Base-by-base conservation (phyloP, 371 early-diverging fungal genomes). In the Blakeslea trispora region DNA sequence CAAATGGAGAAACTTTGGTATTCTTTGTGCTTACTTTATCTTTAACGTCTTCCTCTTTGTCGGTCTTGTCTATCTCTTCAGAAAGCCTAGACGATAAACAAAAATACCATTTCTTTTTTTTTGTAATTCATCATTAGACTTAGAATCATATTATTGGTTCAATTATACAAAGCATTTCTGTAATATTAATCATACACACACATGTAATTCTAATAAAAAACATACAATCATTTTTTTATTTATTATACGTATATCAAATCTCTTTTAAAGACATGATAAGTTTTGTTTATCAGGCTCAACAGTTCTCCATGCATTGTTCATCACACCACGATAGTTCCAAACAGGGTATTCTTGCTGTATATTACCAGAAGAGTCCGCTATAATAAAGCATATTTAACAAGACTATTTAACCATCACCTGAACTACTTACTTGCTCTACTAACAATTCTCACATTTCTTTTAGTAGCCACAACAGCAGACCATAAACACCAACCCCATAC, bases 251-350 rank as follows among this genome's bases (percentile, higher is more conserved):
- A n/a, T 51, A 45, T 24, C 28, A 44, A 43, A 48, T 53, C 4
- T 44, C 49, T 14, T 50, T 53, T 19, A 50, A 28, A 41, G 42
- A 21, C 18, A 45, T 45, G 34, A 54, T 28, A 53, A 49, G 31
- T 58, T 55, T 22, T 45, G n/a, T 28, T 32, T 24, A 40, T 40
- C 48, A 31, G 66, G 45, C 3, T 71, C 72, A 8, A 67, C 59
- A 3, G 72, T 71, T 53, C 72, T 63, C 79, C 87, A 91, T 3
- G 87, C 69, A 63, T 91, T 92, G 70, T 90, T 90, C 89, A 92
- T 88, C 24, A 91, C 91, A 5, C 92, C 92, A 43, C 92, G 76
- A 54, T 86, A 87, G 68, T 92, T 92, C 93, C 93, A 93, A 24
- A 89, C 82, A 1, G 88, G 86, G 5, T 75, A 66, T 49, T 83